A percentile compares a stretch with the other conserved stretches of the same genome.
These are phyloP conservation scores for Nemania diffusa DNA, from an alignment of 2,329 filamentous ascomycete genomes.

Conservation along the genomic window DNA sequence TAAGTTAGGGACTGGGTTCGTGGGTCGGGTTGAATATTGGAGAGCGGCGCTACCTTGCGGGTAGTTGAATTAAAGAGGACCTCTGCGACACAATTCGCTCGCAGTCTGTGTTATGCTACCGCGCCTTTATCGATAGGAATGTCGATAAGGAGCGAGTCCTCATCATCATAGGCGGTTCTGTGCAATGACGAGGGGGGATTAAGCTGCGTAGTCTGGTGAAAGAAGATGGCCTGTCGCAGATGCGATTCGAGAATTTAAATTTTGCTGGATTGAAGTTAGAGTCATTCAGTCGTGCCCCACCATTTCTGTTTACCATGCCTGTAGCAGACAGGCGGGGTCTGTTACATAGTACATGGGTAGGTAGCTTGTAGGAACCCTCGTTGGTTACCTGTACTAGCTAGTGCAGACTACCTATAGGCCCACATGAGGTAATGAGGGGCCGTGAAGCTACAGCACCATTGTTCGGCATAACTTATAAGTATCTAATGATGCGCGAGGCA, in stretches of 20 bases:
- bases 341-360: background rate
- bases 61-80: slow-evolving; percentile 3
- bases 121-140: slow-evolving; percentile 20
- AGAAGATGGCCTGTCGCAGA: slow-evolving; percentile 1
- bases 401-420: too few relatives aligned
- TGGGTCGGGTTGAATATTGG: background rate
- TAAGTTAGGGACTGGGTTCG: background rate
- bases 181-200: background rate
- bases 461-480: background rate
- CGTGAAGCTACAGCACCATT: background rate
- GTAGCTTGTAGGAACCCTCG: background rate
- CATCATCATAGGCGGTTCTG: slow-evolving; percentile 36
- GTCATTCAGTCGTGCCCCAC: slow-evolving; percentile 48
- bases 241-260: slow-evolving; percentile 23
- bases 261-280: slow-evolving; percentile 36
- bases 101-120: slow-evolving; percentile 31
- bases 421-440: slow-evolving; percentile 8
- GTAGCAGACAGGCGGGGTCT: slow-evolving; percentile 14
- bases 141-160: slow-evolving; percentile 1
- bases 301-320: slow-evolving; percentile 32
- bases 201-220: background rate
- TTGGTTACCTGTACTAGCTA: background rate
- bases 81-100: slow-evolving; percentile 9
- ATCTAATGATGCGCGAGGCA: background rate
- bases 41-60: slow-evolving; percentile 13